Conservation (phyloP, 441 rosid genomes). For the Pelargonium fulgidum region DNA sequence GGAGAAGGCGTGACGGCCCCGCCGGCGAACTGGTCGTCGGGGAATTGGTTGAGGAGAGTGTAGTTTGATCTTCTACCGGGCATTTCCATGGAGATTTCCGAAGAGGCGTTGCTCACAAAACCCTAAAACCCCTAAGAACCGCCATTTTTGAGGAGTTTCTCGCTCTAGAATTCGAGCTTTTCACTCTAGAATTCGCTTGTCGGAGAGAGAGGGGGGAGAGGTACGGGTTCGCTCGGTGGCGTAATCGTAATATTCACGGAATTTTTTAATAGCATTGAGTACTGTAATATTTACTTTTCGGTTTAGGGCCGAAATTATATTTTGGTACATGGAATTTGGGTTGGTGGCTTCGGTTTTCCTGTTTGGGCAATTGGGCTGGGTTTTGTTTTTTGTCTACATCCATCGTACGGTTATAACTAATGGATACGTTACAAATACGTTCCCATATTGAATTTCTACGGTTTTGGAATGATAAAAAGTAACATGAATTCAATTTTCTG, state of each 20-base stretch:
- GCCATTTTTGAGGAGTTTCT: slow-evolving; percentile 43
- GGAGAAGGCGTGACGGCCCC: slow-evolving; percentile 39
- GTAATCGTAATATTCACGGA: slow-evolving; percentile 26
- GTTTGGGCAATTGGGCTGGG: background rate
- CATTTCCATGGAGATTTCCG: slow-evolving; percentile 67
- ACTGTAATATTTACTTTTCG: background rate
- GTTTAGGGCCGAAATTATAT: background rate
- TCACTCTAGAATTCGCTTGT: slow-evolving; percentile 30
- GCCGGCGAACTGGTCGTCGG: slow-evolving; percentile 54
- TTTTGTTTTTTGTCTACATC: background rate
- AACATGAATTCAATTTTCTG: no score
- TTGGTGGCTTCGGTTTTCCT: background rate
- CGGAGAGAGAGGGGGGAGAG: slow-evolving; percentile 29
- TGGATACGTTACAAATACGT: no score
- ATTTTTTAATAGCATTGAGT: background rate
- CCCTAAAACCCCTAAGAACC: slow-evolving; percentile 42
- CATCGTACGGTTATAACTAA: no score
- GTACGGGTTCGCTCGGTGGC: slow-evolving; percentile 32
- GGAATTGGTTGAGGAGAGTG: slow-evolving; percentile 65
- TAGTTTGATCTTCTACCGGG: slow-evolving; percentile 80
- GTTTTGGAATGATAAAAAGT: no score
- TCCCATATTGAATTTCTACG: no score
- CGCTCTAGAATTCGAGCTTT: slow-evolving; percentile 29
- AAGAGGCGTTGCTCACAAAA: slow-evolving; percentile 24
- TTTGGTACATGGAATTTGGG: background rate